Conservation (phyloP, 768 basidiomycete species). For the Pisolithus tinctorius region DNA sequence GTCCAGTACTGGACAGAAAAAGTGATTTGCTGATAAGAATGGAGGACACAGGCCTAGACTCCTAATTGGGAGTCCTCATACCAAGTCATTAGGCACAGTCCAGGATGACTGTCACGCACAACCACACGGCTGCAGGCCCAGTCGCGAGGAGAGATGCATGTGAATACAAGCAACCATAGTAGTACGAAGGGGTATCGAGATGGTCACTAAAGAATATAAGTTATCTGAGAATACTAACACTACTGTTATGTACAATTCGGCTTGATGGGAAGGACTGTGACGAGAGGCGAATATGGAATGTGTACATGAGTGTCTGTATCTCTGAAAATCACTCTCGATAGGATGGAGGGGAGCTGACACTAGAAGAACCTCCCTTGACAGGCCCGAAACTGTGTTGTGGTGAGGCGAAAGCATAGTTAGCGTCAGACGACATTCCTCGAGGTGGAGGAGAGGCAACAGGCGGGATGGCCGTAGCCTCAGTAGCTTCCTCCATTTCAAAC, state of each 20-base stretch:
- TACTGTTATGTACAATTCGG: conserved; percentile 2
- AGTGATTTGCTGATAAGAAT: too few relatives aligned
- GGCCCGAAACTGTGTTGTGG: conserved; percentile 19
- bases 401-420: conserved; percentile 19
- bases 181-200: conserved; percentile 3
- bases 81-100: too few relatives aligned
- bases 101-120: too few relatives aligned
- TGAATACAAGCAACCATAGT: conserved; percentile 12
- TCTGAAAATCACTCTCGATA: neutral
- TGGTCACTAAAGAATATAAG: conserved; percentile 13
- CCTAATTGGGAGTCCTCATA: too few relatives aligned
- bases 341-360: conserved; percentile 13
- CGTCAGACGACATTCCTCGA: conserved; percentile 5
- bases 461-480: conserved; percentile 11
- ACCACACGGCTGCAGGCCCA: neutral
- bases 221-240: conserved; percentile 9
- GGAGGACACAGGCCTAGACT: too few relatives aligned
- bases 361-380: neutral
- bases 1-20: too few relatives aligned
- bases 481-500: conserved; percentile 12
- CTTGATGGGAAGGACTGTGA: neutral
- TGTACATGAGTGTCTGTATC: neutral
- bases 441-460: conserved; percentile 7
- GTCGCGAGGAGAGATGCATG: conserved; percentile 4
- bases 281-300: neutral